phyloP scores from a whole-genome alignment of 2,329 filamentous ascomycete species.

The Septoria petroselini region DNA sequence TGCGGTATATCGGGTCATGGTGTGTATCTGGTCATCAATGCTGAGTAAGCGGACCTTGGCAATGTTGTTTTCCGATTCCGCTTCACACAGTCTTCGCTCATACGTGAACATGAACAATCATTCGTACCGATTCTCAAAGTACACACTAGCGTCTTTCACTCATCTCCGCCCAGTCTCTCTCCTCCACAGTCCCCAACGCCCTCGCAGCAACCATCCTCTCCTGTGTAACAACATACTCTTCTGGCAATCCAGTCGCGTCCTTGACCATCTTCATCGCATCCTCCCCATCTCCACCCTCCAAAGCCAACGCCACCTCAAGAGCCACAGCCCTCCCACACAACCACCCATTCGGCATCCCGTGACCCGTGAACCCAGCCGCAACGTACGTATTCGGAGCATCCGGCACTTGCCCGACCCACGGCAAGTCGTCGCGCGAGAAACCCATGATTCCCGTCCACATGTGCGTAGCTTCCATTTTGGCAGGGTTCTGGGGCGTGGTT shows the following conservation, averaged over 20 bases:
- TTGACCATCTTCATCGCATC: constrained; percentile 21
- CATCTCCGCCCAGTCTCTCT: constrained; percentile 32
- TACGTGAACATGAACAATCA: no score
- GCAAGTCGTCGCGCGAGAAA: constrained; percentile 63
- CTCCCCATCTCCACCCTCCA: constrained; percentile 20
- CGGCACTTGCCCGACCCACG: constrained; percentile 70
- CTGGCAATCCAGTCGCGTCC: constrained; percentile 30
- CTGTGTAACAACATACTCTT: constrained; percentile 29
- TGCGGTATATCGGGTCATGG: no score
- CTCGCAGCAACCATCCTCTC: constrained; percentile 31
- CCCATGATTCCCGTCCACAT: constrained; percentile 81
- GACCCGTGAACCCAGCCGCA: constrained; percentile 49
- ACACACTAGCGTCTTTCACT: no score
- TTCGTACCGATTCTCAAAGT: no score
- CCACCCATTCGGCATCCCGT: constrained; percentile 74
- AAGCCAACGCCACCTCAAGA: constrained; percentile 52
- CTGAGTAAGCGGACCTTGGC: no score
- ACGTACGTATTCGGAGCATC: constrained; percentile 37
- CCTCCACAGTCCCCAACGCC: constrained; percentile 29
- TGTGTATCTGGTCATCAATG: no score
- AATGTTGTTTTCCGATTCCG: no score
- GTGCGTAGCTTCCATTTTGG: constrained; percentile 48
- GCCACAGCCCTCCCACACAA: constrained; percentile 63
- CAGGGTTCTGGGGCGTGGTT: constrained; percentile 28
- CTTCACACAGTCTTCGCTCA: no score